Evolutionary conservation across 1,139 yeast genomes (phyloP), one percentile per base, ranked within the genome.

Genomic region (Yamadazyma diddensiae): DNA sequence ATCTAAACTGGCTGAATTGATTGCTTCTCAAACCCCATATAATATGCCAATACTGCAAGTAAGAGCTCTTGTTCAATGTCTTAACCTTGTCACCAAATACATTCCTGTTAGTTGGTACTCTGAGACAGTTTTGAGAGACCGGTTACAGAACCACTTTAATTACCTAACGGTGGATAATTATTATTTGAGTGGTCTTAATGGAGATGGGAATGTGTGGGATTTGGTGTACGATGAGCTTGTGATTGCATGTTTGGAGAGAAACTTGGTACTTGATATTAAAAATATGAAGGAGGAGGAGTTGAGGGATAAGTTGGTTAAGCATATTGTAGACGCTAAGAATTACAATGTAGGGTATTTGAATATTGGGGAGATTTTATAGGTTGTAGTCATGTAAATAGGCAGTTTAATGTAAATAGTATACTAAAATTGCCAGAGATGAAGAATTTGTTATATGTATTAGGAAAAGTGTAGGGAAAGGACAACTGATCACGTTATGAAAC

Each of bases 151-250:
- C 2, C 60, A 71, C 40, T 65, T 58, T 45, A 67, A 66, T 36
- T 72, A 72, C 42, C 53, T 77, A 28, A 49, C 50, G 19, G 74
- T 76, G 10, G 84, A 78, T 42, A 73, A 76, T 50, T 68, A 66
- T 41, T 68, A 65, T 41, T 47, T 78, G 14, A 35, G 62, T 12
- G 73, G 73, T 1, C 43, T 59, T 23, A 64, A 64, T 37, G 50
- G 50, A n/a, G 28, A 32, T n/a, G 79, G 78, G 1, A 73, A 73
- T 31, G 49, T 77, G 1, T 71, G 78, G 73, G 52, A 61, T 30
- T 49, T 77, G 31, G 48, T 57, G 11, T 51, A 56, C 20, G 59
- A 59, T 37, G 82, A 77, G 43, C 47, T 76, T 21, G 41, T 74
- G 1, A 41, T 54, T 21, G 68, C 77, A 2, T 70, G 79, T 40